Evolutionary conservation across 495 filamentous ascomycete genomes (phyloP).

Genomic region (Penicillium pulvis): DNA sequence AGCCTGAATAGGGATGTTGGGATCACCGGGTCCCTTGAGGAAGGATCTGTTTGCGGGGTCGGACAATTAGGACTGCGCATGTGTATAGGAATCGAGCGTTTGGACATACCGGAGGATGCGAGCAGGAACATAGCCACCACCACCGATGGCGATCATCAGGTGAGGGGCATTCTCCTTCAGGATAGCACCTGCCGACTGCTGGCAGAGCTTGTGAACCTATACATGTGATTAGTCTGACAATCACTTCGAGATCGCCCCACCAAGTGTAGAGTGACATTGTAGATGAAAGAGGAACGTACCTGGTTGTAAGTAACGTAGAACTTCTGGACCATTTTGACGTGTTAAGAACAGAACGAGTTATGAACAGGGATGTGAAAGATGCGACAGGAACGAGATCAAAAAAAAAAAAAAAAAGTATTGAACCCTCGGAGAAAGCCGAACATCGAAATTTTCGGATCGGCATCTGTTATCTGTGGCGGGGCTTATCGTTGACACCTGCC

Average conservation of each 20-base stretch:
- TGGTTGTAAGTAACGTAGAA: slow-evolving; percentile 95
- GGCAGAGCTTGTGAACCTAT: slow-evolving; percentile 96
- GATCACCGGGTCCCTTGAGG: slow-evolving; percentile 81
- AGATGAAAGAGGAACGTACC: slow-evolving; percentile 47
- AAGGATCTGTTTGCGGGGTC: slow-evolving; percentile 63
- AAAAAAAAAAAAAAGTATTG: slow-evolving; percentile 2
- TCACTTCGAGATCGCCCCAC: background rate
- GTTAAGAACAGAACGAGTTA: background rate
- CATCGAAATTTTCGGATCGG: slow-evolving; percentile 22
- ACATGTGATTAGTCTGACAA: slow-evolving; percentile 6
- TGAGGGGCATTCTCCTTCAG: slow-evolving; percentile 84
- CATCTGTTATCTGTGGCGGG: slow-evolving; percentile 19
- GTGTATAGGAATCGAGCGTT: background rate
- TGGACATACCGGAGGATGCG: slow-evolving; percentile 78
- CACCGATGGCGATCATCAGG: slow-evolving; percentile 98
- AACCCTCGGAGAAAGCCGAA: slow-evolving; percentile 10
- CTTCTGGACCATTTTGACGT: slow-evolving; percentile 75
- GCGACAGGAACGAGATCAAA: background rate
- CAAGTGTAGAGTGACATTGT: background rate
- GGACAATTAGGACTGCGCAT: slow-evolving; percentile 9
- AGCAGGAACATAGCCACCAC: slow-evolving; percentile 95
- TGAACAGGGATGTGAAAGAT: slow-evolving; percentile 6
- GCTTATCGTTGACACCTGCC: slow-evolving; percentile 20
- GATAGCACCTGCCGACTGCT: slow-evolving; percentile 76
- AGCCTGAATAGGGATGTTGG: slow-evolving; percentile 99